Base-by-base conservation (phyloP, 1,139 yeast genomes). In the Diutina siamensis region DNA sequence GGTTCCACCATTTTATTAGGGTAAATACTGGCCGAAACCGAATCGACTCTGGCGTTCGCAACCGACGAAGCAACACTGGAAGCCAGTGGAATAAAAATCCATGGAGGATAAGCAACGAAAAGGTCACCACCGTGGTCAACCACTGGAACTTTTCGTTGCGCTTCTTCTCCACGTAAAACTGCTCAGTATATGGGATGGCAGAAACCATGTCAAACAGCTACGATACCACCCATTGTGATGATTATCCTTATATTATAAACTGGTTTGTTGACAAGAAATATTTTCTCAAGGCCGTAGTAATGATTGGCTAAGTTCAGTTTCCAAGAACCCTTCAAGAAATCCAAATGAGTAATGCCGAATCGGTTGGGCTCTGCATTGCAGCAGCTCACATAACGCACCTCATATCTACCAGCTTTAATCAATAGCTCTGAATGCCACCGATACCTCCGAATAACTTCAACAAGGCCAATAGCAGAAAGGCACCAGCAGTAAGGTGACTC, bases 11-110 rank as follows among this genome's bases (percentile, higher is more conserved):
- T 36, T 57, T 58, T 7, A 67, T 25, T 25, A 63, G 51, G 15
- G 49, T 54, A 50, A 68, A 70, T 45, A 53, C 58, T 2, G 47
- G 44, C 28, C 44, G 45, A 40, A 52, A 40, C 2, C 45, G 46
- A 4, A 54, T 44, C 3, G 51, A 18, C 3, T 49, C 40, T 35
- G 48, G 45, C 3, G 40, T 38, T 31, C 60, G 46, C 18, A 44
- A 46, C 2, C 49, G 45, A 27, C 62, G 44, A n/a, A 62, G 46
- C 40, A 46, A 53, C 33, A 55, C 53, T 5, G 75, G 75, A 4
- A 68, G 55, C 72, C 74, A 69, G 46, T 66, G 62, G 53, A 71
- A 68, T 1, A 71, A 31, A 3, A 67, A 10, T 5, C 77, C 78
- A 57, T 72, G 71, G 4, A 60, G 17, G 0, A 58, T 48, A n/a